A percentile compares a stretch with the other conserved stretches of the same genome.
phyloP scores from a whole-genome alignment of 2,329 filamentous ascomycete genomes.

The Colletotrichum tamarilloi region DNA sequence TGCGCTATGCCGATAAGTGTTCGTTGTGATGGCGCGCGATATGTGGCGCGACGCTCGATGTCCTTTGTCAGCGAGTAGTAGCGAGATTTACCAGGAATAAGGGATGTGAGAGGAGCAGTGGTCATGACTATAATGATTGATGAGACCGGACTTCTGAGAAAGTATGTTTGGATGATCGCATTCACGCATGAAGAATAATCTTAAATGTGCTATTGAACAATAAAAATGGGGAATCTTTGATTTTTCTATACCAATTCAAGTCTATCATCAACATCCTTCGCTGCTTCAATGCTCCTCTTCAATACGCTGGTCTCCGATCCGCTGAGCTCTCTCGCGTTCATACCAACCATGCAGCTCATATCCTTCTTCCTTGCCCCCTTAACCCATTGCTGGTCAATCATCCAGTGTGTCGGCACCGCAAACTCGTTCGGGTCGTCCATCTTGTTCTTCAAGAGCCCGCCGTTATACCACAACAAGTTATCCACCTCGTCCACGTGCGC shows the following conservation, averaged over 20 bases:
- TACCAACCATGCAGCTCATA: constrained; percentile 51
- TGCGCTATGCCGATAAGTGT: constrained; percentile 23
- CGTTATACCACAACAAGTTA: constrained; percentile 55
- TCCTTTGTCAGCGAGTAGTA: no score
- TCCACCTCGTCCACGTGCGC: constrained; percentile 53
- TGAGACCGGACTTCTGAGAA: no score
- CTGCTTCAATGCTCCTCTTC: constrained; percentile 35
- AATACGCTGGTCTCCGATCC: constrained; percentile 23
- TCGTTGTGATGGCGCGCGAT: not conserved
- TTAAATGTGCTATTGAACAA: not conserved
- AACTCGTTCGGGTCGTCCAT: constrained; percentile 43
- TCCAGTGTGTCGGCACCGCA: constrained; percentile 51
- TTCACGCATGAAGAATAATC: not conserved
- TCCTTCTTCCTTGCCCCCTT: constrained; percentile 46
- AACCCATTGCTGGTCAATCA: constrained; percentile 52
- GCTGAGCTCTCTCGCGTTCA: constrained; percentile 16
- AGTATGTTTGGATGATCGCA: not conserved
- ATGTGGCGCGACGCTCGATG: no score
- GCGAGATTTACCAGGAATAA: no score
- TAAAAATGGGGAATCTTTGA: not conserved
- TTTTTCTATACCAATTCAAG: constrained; percentile 11
- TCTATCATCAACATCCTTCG: constrained; percentile 35
- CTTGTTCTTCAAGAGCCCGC: constrained; percentile 55
- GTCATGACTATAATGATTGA: no score
- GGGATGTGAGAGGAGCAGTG: no score